Conservation (phyloP, 2,329 filamentous ascomycete genomes). For the Neonectria sp. region DNA sequence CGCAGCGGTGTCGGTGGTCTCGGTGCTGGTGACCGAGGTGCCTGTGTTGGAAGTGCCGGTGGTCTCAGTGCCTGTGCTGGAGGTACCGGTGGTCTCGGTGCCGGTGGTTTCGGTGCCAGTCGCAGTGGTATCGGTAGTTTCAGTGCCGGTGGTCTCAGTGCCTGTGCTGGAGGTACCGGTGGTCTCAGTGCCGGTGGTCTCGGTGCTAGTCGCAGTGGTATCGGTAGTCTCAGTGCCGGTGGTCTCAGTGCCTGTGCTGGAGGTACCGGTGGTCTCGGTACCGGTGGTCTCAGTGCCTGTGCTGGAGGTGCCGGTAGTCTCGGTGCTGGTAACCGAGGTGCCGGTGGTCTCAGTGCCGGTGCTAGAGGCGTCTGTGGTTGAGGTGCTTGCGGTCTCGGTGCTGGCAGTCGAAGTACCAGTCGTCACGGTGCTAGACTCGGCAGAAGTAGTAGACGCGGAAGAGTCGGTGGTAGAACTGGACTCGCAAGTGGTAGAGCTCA, state of each 20-base stretch:
- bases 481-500: conserved; percentile 14
- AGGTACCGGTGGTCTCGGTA: not conserved
- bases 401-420: not conserved
- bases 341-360: not conserved
- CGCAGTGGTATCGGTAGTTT: conserved; percentile 1
- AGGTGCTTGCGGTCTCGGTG: not conserved
- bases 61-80: conserved; percentile 1
- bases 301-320: not conserved
- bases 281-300: not conserved
- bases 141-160: not conserved
- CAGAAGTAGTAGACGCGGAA: conserved; percentile 31
- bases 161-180: not conserved
- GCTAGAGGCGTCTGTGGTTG: not conserved
- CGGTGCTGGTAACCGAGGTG: not conserved
- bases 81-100: conserved; percentile 7
- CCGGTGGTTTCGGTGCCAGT: conserved; percentile 5
- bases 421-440: conserved; percentile 10
- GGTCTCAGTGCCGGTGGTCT: not conserved
- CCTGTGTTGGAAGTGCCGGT: conserved; percentile 9
- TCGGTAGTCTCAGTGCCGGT: not conserved
- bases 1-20: not conserved
- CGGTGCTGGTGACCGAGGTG: not conserved
- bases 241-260: not conserved
- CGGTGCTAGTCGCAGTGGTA: not conserved
- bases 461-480: conserved; percentile 27